Evolutionary conservation across 2,329 filamentous ascomycete genomes (phyloP).

Genomic region (Bipolaris gigantea): DNA sequence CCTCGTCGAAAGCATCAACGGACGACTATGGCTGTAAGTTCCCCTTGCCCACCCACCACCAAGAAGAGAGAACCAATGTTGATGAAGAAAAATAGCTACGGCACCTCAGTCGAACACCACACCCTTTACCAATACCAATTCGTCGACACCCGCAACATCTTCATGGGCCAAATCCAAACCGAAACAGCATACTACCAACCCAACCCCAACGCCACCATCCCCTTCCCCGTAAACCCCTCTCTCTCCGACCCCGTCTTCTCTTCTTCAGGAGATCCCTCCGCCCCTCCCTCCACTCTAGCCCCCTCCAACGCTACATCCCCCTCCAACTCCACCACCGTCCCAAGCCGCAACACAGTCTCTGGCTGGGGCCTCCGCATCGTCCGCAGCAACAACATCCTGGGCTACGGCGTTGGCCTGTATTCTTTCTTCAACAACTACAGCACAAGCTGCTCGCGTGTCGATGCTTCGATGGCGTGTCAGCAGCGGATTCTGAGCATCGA

Average conservation of each 20-base stretch:
- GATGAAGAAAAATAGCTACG: constrained; percentile 53
- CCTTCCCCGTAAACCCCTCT: constrained; percentile 61
- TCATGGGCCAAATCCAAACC: constrained; percentile 81
- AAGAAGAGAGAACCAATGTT: constrained; percentile 6
- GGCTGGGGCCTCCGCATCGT: constrained; percentile 69
- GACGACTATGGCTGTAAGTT: constrained; percentile 43
- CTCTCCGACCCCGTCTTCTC: constrained; percentile 71
- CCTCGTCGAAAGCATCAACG: constrained; percentile 62
- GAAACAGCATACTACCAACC: constrained; percentile 87
- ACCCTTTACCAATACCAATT: constrained; percentile 81
- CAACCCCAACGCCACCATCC: constrained; percentile 72
- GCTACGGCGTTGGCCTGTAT: constrained; percentile 69
- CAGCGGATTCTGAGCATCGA: constrained; percentile 54
- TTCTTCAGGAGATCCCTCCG: not conserved
- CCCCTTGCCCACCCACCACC: constrained; percentile 57
- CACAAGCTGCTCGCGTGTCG: constrained; percentile 35
- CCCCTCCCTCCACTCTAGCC: not conserved
- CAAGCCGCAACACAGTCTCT: constrained; percentile 37
- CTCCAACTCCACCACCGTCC: constrained; percentile 13
- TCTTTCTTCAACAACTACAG: constrained; percentile 69
- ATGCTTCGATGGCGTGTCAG: constrained; percentile 49
- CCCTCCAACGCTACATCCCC: constrained; percentile 52
- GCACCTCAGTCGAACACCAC: constrained; percentile 65
- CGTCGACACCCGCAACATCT: constrained; percentile 74
- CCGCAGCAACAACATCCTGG: constrained; percentile 56